Percentiles rank a stretch among this genome's conserved stretches.
These are phyloP conservation scores for Dictyostelium intermedium DNA, from an alignment of 78 protist species.

Conservation along the genomic window DNA sequence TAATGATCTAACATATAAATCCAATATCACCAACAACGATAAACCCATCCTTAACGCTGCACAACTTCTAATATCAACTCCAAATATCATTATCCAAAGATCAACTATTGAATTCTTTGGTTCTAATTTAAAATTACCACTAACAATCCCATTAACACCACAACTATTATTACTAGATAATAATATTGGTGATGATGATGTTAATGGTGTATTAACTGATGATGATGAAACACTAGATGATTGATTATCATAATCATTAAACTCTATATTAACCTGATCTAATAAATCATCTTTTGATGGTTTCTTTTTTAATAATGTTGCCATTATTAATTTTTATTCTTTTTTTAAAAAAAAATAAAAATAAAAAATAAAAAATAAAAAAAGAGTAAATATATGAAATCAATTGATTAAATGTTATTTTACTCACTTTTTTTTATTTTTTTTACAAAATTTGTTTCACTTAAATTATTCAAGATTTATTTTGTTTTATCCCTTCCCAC, in stretches of 20 bases:
- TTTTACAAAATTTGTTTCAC: too few relatives aligned
- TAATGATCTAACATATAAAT: slow-evolving; percentile 23
- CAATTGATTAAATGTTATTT: too few relatives aligned
- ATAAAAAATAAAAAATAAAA: too few relatives aligned
- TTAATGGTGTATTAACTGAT: background rate
- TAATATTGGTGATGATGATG: background rate
- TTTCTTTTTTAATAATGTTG: slow-evolving; percentile 9
- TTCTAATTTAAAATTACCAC: slow-evolving; percentile 12
- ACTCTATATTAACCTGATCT: background rate
- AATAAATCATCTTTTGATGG: slow-evolving; percentile 31
- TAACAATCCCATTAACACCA: background rate
- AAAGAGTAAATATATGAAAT: too few relatives aligned
- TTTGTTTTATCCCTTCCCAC: too few relatives aligned
- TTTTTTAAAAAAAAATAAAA: too few relatives aligned
- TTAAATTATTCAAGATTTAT: too few relatives aligned
- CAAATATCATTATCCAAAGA: slow-evolving; percentile 5
- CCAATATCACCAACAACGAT: slow-evolving; percentile 16
- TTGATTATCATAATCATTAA: background rate
- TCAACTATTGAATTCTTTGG: background rate
- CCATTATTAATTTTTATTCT: background rate
- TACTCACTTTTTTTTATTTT: too few relatives aligned
- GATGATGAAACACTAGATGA: background rate
- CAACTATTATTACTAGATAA: background rate
- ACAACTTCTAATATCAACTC: slow-evolving; percentile 50
- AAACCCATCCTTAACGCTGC: slow-evolving; percentile 39